Percentiles rank a stretch among this genome's conserved stretches.
Conservation (phyloP, 768 basidiomycete species). For the Botryobasidium botryosum region DNA sequence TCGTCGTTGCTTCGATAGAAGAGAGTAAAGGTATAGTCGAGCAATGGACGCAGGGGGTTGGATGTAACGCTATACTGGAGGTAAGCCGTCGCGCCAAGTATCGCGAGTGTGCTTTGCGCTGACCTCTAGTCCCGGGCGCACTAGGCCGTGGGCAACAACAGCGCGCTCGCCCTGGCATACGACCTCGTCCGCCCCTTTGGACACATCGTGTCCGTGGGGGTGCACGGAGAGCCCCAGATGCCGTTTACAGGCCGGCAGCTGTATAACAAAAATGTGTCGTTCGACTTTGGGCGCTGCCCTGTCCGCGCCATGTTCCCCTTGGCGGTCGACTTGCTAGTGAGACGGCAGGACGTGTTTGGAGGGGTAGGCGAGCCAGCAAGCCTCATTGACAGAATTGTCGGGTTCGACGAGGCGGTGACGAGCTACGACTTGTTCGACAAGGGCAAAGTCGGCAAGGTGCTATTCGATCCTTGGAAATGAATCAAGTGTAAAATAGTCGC, state of each 20-base stretch:
- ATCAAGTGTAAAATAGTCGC: no score
- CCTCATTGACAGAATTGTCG: conserved; percentile 51
- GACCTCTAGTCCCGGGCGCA: background rate
- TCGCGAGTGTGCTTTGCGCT: conserved; percentile 1
- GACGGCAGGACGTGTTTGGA: conserved; percentile 60
- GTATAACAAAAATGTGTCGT: conserved; percentile 63
- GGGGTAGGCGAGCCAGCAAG: conserved; percentile 42
- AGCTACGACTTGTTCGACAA: conserved; percentile 54
- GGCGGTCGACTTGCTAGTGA: conserved; percentile 50
- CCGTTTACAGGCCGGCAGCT: conserved; percentile 31
- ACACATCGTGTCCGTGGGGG: conserved; percentile 44
- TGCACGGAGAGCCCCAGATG: conserved; percentile 11
- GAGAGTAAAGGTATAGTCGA: no score
- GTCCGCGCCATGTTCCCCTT: conserved; percentile 60
- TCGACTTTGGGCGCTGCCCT: conserved; percentile 71
- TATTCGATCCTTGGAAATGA: conserved; percentile 63
- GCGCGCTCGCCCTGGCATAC: conserved; percentile 46
- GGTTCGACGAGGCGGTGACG: conserved; percentile 30
- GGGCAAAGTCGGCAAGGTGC: conserved; percentile 53
- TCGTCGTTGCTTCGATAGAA: no score
- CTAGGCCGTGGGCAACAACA: conserved; percentile 54
- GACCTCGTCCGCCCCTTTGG: conserved; percentile 62
- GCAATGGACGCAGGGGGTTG: conserved; percentile 13
- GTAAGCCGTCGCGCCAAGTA: no score
- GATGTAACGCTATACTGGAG: conserved; percentile 52